Base-by-base conservation (phyloP, 2,329 filamentous ascomycete genomes). In the Ophiocordyceps australis region DNA sequence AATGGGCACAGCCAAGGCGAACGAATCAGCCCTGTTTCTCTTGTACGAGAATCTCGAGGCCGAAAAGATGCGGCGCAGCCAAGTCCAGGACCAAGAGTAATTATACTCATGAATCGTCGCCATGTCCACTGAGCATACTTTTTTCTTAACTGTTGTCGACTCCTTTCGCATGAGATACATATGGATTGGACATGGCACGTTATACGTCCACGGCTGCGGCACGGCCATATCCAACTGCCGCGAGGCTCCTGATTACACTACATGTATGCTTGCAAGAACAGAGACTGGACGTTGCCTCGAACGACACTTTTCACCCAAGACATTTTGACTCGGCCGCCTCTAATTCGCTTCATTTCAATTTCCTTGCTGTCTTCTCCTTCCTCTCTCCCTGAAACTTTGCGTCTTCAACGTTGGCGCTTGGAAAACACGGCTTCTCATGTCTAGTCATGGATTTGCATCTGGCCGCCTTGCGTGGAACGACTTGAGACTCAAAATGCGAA, bases 31-130 rank as follows among this genome's bases (percentile, higher is more conserved):
- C 5, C 65, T 98, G 16, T 94, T 93, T 54, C 73, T 98, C 28
- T 64, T 98, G 35, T 98, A 98, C 50, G 89, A 98, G 65, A 98
- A 98, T 55, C 71, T 98, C 26, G 89, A 98, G 59, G 86, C 85
- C 11, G 89, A 98, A 63, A 98, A 98, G 70, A 91, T 91, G 74
- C 82, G 89, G 43, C 81, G 89, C 49, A 92, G 82, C 62, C 78
- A 91, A 56, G 68, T 73, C 28, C 61, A 62, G 40, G 45, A 57
- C 26, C 38, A 52, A 25, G 65, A 70, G 48, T 69, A 69, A 39
- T 27, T n/a, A n/a, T n/a, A n/a, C n/a, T n/a, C n/a, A n/a, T n/a
- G n/a, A n/a, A n/a, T n/a, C n/a, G n/a, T n/a, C n/a, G n/a, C n/a
- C n/a, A n/a, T n/a, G n/a, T n/a, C n/a, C n/a, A n/a, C n/a, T n/a